These are phyloP conservation scores for Exobasidium cylindrosporum DNA, from an alignment of 1,284 basidiomycete species.

Conservation along the genomic window DNA sequence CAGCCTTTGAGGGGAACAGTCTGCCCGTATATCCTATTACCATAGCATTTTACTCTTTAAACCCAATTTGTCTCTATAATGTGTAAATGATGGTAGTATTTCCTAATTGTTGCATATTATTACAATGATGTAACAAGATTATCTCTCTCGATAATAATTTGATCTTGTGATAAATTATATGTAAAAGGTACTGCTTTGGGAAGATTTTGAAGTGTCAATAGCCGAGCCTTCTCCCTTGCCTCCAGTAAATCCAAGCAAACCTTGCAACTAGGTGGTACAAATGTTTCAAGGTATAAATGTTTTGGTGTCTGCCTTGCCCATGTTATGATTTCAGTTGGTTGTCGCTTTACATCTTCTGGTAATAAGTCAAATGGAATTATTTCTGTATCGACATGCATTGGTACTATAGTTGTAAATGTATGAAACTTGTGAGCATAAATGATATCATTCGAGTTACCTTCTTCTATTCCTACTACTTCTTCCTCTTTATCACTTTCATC, in stretches of 20 bases:
- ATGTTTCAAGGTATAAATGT: slow-evolving; percentile 2
- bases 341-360: not conserved
- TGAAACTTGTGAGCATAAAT: not conserved
- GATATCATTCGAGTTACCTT: not conserved
- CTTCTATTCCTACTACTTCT: not conserved
- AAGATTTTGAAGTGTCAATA: not conserved
- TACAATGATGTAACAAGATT: too few species aligned
- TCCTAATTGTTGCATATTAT: too few species aligned
- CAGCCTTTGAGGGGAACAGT: too few species aligned
- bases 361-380: not conserved
- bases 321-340: not conserved
- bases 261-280: not conserved
- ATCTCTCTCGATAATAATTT: too few species aligned
- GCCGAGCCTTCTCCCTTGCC: not conserved
- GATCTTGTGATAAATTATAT: not conserved
- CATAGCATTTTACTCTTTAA: too few species aligned
- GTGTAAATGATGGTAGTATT: too few species aligned
- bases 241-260: not conserved
- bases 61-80: too few species aligned
- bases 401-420: not conserved
- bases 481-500: not conserved
- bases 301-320: slow-evolving; percentile 1
- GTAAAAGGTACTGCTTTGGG: not conserved
- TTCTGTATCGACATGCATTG: not conserved
- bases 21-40: too few species aligned